A percentile compares a stretch with the other conserved stretches of the same genome.
phyloP scores from a whole-genome alignment of 2,329 filamentous ascomycete species.

The Laburnicola sp. region DNA sequence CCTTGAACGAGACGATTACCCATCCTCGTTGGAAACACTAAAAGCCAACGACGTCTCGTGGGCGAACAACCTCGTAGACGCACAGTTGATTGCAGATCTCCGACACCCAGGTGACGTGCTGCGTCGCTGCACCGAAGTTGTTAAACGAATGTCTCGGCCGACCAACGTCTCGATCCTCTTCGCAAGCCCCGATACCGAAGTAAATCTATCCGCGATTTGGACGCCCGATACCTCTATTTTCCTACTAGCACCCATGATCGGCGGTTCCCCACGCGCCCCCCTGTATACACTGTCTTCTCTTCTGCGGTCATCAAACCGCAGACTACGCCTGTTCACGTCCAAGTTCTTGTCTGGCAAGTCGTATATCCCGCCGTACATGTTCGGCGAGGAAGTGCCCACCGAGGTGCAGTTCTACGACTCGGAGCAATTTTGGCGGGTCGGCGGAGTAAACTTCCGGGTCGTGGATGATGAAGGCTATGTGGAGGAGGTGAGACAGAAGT shows the following conservation, averaged over 20 bases:
- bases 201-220: constrained; percentile 9
- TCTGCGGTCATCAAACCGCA: constrained; percentile 25
- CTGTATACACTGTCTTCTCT: constrained; percentile 32
- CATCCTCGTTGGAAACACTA: constrained; percentile 28
- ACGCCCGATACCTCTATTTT: constrained; percentile 12
- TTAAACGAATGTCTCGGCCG: constrained; percentile 1
- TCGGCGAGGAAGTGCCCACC: constrained; percentile 36
- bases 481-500: constrained; percentile 14
- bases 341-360: constrained; percentile 20
- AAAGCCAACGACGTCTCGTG: constrained; percentile 33
- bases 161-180: constrained; percentile 8
- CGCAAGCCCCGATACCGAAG: not conserved
- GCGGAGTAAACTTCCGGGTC: constrained; percentile 27
- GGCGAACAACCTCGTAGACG: constrained; percentile 16
- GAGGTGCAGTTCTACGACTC: constrained; percentile 37
- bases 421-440: constrained; percentile 31
- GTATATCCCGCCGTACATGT: constrained; percentile 43
- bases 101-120: constrained; percentile 17
- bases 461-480: constrained; percentile 30
- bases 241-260: constrained; percentile 20
- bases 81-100: constrained; percentile 12
- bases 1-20: constrained; percentile 28
- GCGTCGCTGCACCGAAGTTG: constrained; percentile 13
- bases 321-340: constrained; percentile 29
- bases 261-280: constrained; percentile 21